phyloP scores from a whole-genome alignment of 352 stramenopile species.

The Globisporangium radiosum region DNA sequence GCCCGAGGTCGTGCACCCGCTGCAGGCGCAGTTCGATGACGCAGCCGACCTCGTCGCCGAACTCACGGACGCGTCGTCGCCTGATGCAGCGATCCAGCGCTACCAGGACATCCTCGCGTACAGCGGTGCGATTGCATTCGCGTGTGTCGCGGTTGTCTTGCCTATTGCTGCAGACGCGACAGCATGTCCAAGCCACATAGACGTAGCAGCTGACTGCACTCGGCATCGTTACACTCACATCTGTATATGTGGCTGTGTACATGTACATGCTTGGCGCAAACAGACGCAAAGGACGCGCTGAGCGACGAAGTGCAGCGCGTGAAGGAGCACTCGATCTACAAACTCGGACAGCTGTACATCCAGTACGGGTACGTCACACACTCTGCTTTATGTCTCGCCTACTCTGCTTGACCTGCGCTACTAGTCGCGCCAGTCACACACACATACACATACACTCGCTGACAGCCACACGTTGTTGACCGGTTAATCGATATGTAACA shows the following conservation, averaged over 20 bases:
- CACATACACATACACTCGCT: too few species aligned
- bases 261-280: background rate
- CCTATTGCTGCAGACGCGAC: conserved; percentile 1
- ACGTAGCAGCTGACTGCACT: background rate
- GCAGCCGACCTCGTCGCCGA: conserved; percentile 44
- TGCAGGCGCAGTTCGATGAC: conserved; percentile 73
- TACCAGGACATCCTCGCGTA: conserved; percentile 77
- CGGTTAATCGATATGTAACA: background rate
- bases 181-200: background rate
- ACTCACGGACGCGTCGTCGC: conserved; percentile 26
- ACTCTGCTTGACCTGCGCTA: background rate
- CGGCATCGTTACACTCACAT: background rate
- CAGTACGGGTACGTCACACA: conserved; percentile 49
- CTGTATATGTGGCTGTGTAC: background rate
- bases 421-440: background rate
- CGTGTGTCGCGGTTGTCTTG: too few species aligned
- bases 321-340: conserved; percentile 96
- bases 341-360: conserved; percentile 90
- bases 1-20: conserved; percentile 51
- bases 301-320: conserved; percentile 82
- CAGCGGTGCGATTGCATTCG: conserved; percentile 14
- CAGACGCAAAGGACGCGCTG: conserved; percentile 48
- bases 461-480: too few species aligned
- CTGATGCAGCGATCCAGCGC: conserved; percentile 41
- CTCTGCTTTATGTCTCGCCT: background rate